phyloP scores from a whole-genome alignment of 208 protist genomes.

The Leishmania tarentolae region DNA sequence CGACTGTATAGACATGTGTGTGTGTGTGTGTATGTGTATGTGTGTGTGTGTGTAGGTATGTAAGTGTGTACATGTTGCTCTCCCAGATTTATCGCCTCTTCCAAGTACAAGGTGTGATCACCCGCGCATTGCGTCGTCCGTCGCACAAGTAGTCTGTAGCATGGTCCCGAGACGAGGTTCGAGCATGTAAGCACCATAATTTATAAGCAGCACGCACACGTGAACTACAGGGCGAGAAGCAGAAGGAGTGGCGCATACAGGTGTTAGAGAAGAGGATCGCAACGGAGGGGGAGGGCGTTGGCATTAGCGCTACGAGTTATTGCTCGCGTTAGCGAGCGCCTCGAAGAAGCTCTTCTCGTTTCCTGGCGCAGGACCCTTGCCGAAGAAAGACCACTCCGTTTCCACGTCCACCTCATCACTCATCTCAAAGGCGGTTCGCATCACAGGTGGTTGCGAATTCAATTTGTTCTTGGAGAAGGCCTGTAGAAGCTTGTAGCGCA shows the following conservation, averaged over 20 bases:
- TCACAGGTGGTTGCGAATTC: constrained; percentile 49
- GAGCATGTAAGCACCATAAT: neutral
- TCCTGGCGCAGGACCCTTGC: constrained; percentile 76
- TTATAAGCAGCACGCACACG: neutral
- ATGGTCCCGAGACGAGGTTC: neutral
- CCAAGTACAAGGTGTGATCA: neutral
- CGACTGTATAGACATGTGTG: neutral
- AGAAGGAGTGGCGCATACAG: neutral
- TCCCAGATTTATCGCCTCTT: neutral
- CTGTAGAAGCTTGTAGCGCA: constrained; percentile 75
- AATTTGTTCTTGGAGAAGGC: constrained; percentile 67
- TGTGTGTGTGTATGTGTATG: neutral
- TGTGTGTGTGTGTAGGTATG: neutral
- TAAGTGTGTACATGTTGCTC: neutral
- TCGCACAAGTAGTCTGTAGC: neutral
- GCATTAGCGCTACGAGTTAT: constrained; percentile 10
- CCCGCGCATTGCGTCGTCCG: neutral
- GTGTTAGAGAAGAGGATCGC: neutral
- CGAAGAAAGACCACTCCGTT: constrained; percentile 82
- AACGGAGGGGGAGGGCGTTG: neutral
- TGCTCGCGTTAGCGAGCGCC: constrained; percentile 51
- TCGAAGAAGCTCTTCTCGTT: constrained; percentile 83
- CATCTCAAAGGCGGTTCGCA: constrained; percentile 89
- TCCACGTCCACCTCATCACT: constrained; percentile 88
- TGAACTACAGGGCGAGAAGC: neutral